Evolutionary conservation across 805 yeast species (phyloP).

Genomic region (Cyberlindnera amylophila): DNA sequence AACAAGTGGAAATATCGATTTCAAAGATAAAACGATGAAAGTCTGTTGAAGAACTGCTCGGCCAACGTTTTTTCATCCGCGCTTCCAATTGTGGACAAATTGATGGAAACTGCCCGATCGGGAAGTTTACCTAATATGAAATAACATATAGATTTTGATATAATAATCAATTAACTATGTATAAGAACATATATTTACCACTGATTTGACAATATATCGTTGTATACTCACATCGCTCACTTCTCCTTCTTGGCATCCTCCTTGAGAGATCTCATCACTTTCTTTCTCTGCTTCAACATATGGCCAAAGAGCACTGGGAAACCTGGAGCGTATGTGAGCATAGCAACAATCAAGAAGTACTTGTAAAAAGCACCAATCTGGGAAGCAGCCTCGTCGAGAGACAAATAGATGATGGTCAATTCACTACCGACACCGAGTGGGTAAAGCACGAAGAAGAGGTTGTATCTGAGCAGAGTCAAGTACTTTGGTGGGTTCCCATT

Average conservation of each 20-base stretch:
- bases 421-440: conserved; percentile 94
- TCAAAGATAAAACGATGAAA: too few relatives aligned
- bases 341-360: conserved; percentile 48
- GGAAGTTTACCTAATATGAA: too few relatives aligned
- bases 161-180: too few relatives aligned
- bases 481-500: conserved; percentile 50
- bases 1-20: too few relatives aligned
- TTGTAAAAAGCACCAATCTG: conserved; percentile 50
- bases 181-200: too few relatives aligned
- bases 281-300: conserved; percentile 84
- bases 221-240: too few relatives aligned
- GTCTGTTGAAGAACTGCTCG: not conserved
- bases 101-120: too few relatives aligned
- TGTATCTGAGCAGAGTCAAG: conserved; percentile 75
- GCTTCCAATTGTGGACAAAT: too few relatives aligned
- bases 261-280: conserved; percentile 51
- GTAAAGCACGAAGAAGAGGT: conserved; percentile 74
- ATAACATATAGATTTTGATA: too few relatives aligned
- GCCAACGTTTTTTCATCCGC: too few relatives aligned
- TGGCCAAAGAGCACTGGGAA: conserved; percentile 79
- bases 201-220: too few relatives aligned
- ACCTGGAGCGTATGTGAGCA: conserved; percentile 80
- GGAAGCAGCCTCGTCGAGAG: conserved; percentile 64
- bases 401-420: conserved; percentile 59
- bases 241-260: conserved; percentile 7